phyloP scores from a whole-genome alignment of 129 eudicot species.

The Flaveria sonorensis region DNA sequence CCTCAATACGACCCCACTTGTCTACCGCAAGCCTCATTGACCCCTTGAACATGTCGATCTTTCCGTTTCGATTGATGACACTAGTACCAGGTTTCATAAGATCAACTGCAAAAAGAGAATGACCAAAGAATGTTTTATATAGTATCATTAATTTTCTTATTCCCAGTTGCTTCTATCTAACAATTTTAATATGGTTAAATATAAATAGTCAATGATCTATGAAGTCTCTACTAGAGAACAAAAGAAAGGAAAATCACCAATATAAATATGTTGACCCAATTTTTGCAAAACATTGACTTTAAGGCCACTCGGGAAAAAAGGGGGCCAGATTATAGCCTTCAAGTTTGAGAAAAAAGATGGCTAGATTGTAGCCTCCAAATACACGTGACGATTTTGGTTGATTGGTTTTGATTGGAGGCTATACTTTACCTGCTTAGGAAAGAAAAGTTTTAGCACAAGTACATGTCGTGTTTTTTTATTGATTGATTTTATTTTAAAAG shows the following conservation, averaged over 20 bases:
- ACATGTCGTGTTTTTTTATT: too few species aligned
- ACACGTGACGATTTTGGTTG: too few species aligned
- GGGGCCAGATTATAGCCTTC: too few species aligned
- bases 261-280: too few species aligned
- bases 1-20: slow-evolving; percentile 49
- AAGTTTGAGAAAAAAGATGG: too few species aligned
- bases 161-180: neutral
- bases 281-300: too few species aligned
- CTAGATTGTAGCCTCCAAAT: too few species aligned
- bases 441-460: too few species aligned
- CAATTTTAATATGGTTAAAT: neutral
- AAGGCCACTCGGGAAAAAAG: too few species aligned
- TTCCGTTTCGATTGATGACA: slow-evolving; percentile 43
- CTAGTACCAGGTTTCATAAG: slow-evolving; percentile 42
- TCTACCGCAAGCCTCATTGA: slow-evolving; percentile 52
- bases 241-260: neutral
- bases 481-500: too few species aligned
- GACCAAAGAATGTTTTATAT: neutral
- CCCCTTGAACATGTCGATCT: slow-evolving; percentile 44
- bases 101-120: slow-evolving; percentile 32
- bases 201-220: neutral
- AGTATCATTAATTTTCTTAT: slow-evolving; percentile 2
- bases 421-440: too few species aligned
- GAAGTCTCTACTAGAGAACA: neutral
- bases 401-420: too few species aligned